A percentile compares a stretch with the other conserved stretches of the same genome.
Conservation (phyloP, 371 early-diverging fungal species). For the Cokeromyces recurvatus region DNA sequence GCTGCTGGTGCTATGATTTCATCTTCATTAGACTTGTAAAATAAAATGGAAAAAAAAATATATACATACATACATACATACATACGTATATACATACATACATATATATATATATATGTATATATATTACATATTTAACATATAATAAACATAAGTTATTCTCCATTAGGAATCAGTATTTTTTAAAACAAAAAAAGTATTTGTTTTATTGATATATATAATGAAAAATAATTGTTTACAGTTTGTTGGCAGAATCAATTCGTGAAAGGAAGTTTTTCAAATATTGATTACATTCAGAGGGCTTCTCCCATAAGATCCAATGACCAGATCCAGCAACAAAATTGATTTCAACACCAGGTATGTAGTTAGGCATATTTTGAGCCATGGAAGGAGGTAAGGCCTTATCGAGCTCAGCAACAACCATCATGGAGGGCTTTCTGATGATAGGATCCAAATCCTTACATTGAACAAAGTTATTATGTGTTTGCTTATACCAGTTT, state of each 20-base stretch:
- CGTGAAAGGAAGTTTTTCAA: conserved; percentile 28
- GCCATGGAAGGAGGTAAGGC: conserved; percentile 44
- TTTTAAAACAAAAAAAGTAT: too few relatives aligned
- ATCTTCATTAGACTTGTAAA: conserved; percentile 4
- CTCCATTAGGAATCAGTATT: too few relatives aligned
- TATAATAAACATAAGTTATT: too few relatives aligned
- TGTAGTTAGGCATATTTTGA: conserved; percentile 20
- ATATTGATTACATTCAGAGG: conserved; percentile 26
- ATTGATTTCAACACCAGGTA: conserved; percentile 32
- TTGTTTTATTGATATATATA: too few relatives aligned
- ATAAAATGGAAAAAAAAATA: too few relatives aligned
- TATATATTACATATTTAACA: too few relatives aligned
- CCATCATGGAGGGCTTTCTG: conserved; percentile 35
- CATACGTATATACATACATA: too few relatives aligned
- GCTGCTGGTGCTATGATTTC: conserved; percentile 57
- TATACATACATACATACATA: too few relatives aligned
- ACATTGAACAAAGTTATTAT: conserved; percentile 35
- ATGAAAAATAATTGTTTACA: conserved; percentile 6
- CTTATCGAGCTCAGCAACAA: conserved; percentile 30
- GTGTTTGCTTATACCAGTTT: conserved; percentile 41
- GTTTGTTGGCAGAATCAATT: conserved; percentile 18
- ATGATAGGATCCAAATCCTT: conserved; percentile 38
- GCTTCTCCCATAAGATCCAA: conserved; percentile 48
- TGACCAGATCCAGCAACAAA: conserved; percentile 35
- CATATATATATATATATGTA: too few relatives aligned